These are phyloP conservation scores for Aspergillus costaricaensis DNA, from an alignment of 2,329 filamentous ascomycete genomes.

Conservation along the genomic window DNA sequence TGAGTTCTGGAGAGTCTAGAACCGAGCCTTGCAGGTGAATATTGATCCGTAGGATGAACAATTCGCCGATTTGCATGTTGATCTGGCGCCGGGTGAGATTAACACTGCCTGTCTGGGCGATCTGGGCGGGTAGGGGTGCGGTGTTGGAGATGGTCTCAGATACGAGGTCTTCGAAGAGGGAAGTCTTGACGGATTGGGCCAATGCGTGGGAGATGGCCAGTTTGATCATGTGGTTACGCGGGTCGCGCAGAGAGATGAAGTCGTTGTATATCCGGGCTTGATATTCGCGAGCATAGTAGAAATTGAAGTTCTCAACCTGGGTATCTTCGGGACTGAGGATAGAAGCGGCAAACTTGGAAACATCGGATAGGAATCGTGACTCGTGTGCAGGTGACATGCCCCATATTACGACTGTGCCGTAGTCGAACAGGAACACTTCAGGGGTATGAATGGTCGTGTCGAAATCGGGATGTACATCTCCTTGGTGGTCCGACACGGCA, in stretches of 20 bases:
- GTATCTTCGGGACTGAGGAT: conserved; percentile 86
- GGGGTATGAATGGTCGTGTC: conserved; percentile 88
- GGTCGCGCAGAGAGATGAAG: conserved; percentile 92
- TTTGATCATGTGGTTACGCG: conserved; percentile 97
- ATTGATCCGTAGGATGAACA: conserved; percentile 96
- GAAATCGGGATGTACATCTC: conserved; percentile 60
- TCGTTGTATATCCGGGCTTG: conserved; percentile 99
- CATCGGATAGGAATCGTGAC: conserved; percentile 86
- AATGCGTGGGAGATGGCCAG: conserved; percentile 93
- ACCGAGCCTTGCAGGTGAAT: conserved; percentile 97
- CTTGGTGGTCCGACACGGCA: conserved; percentile 35
- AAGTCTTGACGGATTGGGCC: conserved; percentile 96
- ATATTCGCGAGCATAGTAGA: conserved; percentile 97
- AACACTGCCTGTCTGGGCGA: conserved; percentile 89
- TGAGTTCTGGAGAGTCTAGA: conserved; percentile 92
- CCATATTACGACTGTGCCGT: conserved; percentile 97
- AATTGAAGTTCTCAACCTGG: conserved; percentile 97
- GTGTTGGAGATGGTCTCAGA: conserved; percentile 91
- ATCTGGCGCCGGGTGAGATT: conserved; percentile 84
- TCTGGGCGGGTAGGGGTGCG: conserved; percentile 89
- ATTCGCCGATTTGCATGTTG: conserved; percentile 99
- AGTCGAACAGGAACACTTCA: conserved; percentile 94
- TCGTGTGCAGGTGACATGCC: conserved; percentile 93
- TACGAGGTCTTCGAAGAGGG: conserved; percentile 92
- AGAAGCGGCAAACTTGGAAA: conserved; percentile 90